Conservation (phyloP, 176 grass and related monocot genomes). For the Phoenix roebelenii region DNA sequence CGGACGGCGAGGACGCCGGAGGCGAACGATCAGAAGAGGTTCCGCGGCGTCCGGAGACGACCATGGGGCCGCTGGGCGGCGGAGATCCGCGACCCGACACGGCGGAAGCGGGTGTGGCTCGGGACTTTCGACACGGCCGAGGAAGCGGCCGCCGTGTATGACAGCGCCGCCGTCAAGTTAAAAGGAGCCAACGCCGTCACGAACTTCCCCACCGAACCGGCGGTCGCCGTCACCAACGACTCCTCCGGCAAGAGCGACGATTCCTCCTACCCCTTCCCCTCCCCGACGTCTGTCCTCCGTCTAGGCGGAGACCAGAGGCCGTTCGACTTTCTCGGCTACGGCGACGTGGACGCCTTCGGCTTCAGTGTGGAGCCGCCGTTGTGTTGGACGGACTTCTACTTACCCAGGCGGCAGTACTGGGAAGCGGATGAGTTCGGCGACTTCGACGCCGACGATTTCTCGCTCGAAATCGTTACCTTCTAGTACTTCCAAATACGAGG, state of each 20-base stretch:
- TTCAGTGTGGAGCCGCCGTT: conserved; percentile 6
- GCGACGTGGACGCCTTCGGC: conserved; percentile 27
- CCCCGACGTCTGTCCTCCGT: conserved; percentile 35
- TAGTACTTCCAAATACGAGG: neutral
- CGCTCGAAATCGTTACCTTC: neutral
- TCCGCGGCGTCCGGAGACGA: conserved; percentile 42
- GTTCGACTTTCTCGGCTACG: conserved; percentile 27
- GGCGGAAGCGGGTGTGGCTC: conserved; percentile 27
- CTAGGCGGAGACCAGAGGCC: conserved; percentile 15
- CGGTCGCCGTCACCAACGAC: neutral
- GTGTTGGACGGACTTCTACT: conserved; percentile 32
- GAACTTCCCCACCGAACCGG: conserved; percentile 12
- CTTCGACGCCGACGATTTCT: conserved; percentile 16
- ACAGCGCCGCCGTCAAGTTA: conserved; percentile 42
- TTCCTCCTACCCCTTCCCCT: conserved; percentile 26
- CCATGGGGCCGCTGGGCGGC: conserved; percentile 58
- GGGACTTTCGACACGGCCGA: conserved; percentile 35
- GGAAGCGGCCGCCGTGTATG: conserved; percentile 62
- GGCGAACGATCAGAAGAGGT: conserved; percentile 3
- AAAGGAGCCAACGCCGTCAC: conserved; percentile 39
- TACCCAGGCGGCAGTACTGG: conserved; percentile 23
- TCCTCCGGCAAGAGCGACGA: neutral
- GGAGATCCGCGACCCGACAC: conserved; percentile 57
- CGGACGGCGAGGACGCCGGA: neutral
- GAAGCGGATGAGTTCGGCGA: conserved; percentile 35